These are phyloP conservation scores for Phoma sp. DNA, from an alignment of 2,329 filamentous ascomycete genomes.

Conservation along the genomic window DNA sequence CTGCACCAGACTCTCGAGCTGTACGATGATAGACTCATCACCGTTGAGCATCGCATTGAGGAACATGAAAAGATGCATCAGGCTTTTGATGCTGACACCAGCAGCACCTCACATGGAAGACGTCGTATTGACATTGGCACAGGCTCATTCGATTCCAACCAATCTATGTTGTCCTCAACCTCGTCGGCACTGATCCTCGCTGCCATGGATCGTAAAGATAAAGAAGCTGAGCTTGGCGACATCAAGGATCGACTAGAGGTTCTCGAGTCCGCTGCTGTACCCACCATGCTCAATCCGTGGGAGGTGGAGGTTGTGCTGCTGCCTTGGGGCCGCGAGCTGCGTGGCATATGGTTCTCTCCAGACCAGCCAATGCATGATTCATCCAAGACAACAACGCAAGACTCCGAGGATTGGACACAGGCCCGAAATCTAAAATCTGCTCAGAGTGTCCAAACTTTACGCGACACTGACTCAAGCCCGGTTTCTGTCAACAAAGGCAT, in stretches of 20 bases:
- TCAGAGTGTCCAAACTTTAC: constrained; percentile 7
- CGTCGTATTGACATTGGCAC: constrained; percentile 40
- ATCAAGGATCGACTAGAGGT: constrained; percentile 58
- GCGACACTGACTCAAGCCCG: constrained; percentile 36
- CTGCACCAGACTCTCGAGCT: constrained; percentile 71
- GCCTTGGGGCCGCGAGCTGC: constrained; percentile 66
- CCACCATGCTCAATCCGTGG: constrained; percentile 70
- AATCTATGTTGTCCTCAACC: constrained; percentile 45
- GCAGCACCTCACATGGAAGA: constrained; percentile 33
- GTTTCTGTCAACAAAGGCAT: constrained; percentile 20
- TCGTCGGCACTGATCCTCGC: constrained; percentile 47
- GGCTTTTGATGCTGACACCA: constrained; percentile 37
- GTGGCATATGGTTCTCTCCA: constrained; percentile 59
- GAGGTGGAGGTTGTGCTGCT: constrained; percentile 77
- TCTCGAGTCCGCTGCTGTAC: constrained; percentile 64
- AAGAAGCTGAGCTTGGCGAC: constrained; percentile 52
- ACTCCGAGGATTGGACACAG: constrained; percentile 57
- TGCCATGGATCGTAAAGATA: constrained; percentile 48
- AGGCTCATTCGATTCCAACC: constrained; percentile 51
- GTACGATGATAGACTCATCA: constrained; percentile 69
- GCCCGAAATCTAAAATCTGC: constrained; percentile 26
- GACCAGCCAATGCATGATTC: constrained; percentile 48
- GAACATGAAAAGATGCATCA: constrained; percentile 48
- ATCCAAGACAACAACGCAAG: constrained; percentile 45
- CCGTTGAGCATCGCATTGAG: constrained; percentile 65